A percentile compares a stretch with the other conserved stretches of the same genome.
These are phyloP conservation scores for Chamaecyparis obtusa DNA, from an alignment of 75 land plant genomes.

Conservation along the genomic window DNA sequence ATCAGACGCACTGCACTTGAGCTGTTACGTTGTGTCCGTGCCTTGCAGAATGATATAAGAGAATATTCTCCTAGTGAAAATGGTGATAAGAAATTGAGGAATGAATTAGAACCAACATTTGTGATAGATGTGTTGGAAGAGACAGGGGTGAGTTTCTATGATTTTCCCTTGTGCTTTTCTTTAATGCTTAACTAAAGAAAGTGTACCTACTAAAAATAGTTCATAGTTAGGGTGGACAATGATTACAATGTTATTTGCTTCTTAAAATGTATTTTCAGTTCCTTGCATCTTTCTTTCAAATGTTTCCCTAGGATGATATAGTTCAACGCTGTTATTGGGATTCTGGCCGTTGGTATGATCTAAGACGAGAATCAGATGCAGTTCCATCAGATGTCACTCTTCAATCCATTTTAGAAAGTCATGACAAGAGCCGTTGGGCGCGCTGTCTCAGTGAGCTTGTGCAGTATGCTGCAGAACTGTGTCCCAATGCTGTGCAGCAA, in stretches of 20 bases:
- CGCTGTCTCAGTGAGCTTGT: constrained; percentile 94
- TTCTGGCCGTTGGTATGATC: constrained; percentile 88
- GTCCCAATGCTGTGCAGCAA: constrained; percentile 82
- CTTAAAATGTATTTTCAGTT: background rate
- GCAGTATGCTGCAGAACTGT: constrained; percentile 87
- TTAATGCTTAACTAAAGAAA: background rate
- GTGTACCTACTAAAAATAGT: background rate
- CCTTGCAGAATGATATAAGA: constrained; percentile 78
- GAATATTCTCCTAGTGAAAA: constrained; percentile 41
- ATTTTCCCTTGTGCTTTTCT: background rate
- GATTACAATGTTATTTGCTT: background rate
- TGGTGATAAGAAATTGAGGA: constrained; percentile 32
- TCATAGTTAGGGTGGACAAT: background rate
- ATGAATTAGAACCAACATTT: constrained; percentile 77
- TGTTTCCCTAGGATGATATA: constrained; percentile 71
- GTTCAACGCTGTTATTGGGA: constrained; percentile 98
- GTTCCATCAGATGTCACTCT: constrained; percentile 80
- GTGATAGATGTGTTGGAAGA: constrained; percentile 99
- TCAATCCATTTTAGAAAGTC: constrained; percentile 85
- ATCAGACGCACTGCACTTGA: constrained; percentile 94
- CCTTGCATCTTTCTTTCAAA: background rate
- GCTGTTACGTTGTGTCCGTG: constrained; percentile 89
- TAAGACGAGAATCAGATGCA: constrained; percentile 85
- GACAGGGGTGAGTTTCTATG: constrained; percentile 71
- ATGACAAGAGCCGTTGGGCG: constrained; percentile 96